Base-by-base conservation (phyloP, 768 basidiomycete genomes). In the Gymnopilus dilepis region DNA sequence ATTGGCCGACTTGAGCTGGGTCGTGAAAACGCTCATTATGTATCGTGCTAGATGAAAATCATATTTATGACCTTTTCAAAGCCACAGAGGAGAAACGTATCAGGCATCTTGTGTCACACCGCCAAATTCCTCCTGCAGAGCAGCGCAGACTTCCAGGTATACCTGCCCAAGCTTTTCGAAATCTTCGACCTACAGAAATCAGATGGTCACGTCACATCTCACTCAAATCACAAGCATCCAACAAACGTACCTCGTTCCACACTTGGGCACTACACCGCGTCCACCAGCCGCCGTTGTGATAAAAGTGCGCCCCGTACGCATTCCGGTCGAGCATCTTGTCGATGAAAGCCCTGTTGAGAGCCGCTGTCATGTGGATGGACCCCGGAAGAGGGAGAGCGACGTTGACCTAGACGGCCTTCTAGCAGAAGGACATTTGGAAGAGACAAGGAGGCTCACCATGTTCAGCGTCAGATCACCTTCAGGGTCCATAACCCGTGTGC, bases 401-500 rank as follows among this genome's bases (percentile, higher is more conserved):
- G 62, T 81, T 80, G 9, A 76, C 76, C 80, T 81, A 30, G 17
- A 3, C 12, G 59, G 51, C 26, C 38, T 21, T 11, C 37, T 19
- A n/a, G 34, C 19, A 26, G 7, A 26, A 22, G 12, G 13, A 33
- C 11, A 8, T 21, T 7, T n/a, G 4, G 1, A 33, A 40, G 21
- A n/a, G 11, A 15, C 22, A 57, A n/a, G n/a, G 47, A 37, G 22
- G 61, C 68, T 8, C 34, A 91, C 92, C 92, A 96, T 94, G 65
- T 84, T 87, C 15, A 87, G 74, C 0, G 91, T 92, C 26, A 92
- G 74, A 58, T 88, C 85, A 8, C 81, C 81, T 1, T 77, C 77
- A 11, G 84, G 82, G 65, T 93, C 89, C 77, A 95, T 79, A 3
- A 88, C 78, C 0, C 62, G 65, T 0, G 92, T 95, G 2, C 85